A percentile compares a stretch with the other conserved stretches of the same genome.
phyloP scores from a whole-genome alignment of 257 asterid genomes.

The Solanum paucissectum region DNA sequence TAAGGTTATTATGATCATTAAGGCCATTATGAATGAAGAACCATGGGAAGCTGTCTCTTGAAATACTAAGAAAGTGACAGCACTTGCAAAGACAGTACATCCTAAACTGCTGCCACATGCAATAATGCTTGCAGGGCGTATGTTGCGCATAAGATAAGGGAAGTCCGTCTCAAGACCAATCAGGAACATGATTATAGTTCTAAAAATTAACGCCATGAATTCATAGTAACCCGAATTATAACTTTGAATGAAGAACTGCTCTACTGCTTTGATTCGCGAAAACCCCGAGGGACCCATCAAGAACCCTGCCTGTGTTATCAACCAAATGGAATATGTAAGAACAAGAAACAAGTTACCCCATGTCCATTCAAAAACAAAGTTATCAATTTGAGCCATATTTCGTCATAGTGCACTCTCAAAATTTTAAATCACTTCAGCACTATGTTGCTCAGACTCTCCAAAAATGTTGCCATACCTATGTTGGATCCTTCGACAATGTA shows the following conservation, averaged over 20 bases:
- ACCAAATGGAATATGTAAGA: background rate
- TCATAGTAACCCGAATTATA: conserved; percentile 66
- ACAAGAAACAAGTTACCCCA: background rate
- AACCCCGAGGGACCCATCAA: conserved; percentile 87
- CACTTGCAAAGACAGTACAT: conserved; percentile 65
- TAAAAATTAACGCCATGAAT: conserved; percentile 57
- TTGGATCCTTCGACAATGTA: background rate
- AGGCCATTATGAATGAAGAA: conserved; percentile 37
- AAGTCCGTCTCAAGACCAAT: conserved; percentile 88
- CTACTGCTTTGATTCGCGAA: conserved; percentile 38
- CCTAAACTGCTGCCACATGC: conserved; percentile 52
- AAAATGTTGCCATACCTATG: background rate
- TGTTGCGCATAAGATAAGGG: conserved; percentile 60
- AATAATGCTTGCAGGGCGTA: conserved; percentile 49
- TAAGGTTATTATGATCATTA: conserved; percentile 46
- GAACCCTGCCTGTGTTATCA: conserved; percentile 71
- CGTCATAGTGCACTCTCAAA: background rate
- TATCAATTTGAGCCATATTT: background rate
- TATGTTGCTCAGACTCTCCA: background rate
- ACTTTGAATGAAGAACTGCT: conserved; percentile 46
- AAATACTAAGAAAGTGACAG: conserved; percentile 53
- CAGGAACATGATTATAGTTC: conserved; percentile 85
- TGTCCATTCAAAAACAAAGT: background rate
- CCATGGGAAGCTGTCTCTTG: conserved; percentile 52
- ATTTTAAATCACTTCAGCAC: background rate